Evolutionary conservation across 495 filamentous ascomycete genomes (phyloP), one percentile per base, ranked within the genome.

Genomic region (Aspergillus ellipticus): DNA sequence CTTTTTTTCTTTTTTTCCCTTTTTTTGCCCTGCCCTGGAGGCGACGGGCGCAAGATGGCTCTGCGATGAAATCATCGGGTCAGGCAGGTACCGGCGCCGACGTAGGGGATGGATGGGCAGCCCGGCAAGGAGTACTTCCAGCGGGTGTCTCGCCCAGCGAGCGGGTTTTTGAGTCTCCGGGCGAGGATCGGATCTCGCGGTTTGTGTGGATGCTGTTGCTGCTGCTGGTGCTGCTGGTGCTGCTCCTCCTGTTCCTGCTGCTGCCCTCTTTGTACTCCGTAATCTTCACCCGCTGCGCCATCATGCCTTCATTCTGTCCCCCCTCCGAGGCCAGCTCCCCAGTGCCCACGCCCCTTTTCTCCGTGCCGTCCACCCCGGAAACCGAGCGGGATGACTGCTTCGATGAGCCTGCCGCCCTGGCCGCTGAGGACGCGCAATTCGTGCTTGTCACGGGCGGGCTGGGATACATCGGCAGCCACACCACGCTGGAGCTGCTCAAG

Each of bases 391-490:
- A 48, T 9, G 45, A 48, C 3, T 48, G 22, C 9, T 48, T 48
- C 45, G 45, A 48, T 22, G 15, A 28, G 45, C 35, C 35, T 15
- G 10, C 45, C 11, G 10, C 45, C 11, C 22, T 47, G 2, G 22
- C 21, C 3, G 43, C 22, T 9, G 43, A 22, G 22, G 24, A 24
- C 22, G 15, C 45, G 13, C 65, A 65, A 47, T 66, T 68, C 60
- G 77, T 84, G 41, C 73, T 85, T 16, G 81, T 85, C 42, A 81
- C 82, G 31, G 83, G 83, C 26, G 83, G 83, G 6, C 69, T 84
- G n/a, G 83, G 83, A 3, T 86, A 84, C 63, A 85, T 86, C 55
- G 83, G 83, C 47, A 82, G 78, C 26, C 83, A 85, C 62, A 85
- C 83, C 0, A 72, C 75, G 8, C 62, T 85, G 11, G 83, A 86